Evolutionary conservation across 1,139 yeast species (phyloP).

Genomic region (Fermentozyma sake): DNA sequence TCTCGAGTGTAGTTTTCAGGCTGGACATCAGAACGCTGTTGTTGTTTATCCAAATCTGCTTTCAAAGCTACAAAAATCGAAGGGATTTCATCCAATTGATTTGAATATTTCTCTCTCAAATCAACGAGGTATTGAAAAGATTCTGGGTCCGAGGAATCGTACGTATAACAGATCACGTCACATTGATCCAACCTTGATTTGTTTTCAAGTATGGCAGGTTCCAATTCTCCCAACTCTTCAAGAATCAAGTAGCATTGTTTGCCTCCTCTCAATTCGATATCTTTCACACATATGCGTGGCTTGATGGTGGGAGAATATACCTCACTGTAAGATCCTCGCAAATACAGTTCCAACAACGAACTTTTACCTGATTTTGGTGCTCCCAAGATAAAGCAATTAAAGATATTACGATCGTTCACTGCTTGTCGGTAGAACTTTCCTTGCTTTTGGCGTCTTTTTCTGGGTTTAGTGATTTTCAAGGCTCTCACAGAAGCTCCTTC

Average conservation of each 20-base stretch:
- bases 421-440: constrained; percentile 66
- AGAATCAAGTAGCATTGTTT: constrained; percentile 88
- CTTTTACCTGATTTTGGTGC: constrained; percentile 84
- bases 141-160: constrained; percentile 94
- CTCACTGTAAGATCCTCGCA: constrained; percentile 70
- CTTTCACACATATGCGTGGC: constrained; percentile 81
- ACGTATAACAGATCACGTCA: constrained; percentile 84
- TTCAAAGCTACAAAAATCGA: constrained; percentile 85
- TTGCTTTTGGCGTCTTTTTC: constrained; percentile 59
- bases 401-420: constrained; percentile 80
- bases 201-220: constrained; percentile 76
- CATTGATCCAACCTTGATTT: constrained; percentile 71
- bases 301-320: constrained; percentile 76
- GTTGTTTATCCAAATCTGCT: constrained; percentile 93
- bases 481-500: constrained; percentile 52
- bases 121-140: constrained; percentile 82
- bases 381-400: constrained; percentile 84
- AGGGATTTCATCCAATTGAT: constrained; percentile 64
- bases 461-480: constrained; percentile 73
- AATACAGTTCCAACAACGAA: constrained; percentile 73
- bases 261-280: constrained; percentile 93
- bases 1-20: constrained; percentile 83
- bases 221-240: constrained; percentile 86
- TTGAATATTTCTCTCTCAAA: constrained; percentile 53
- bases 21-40: constrained; percentile 77